These are phyloP conservation scores for Euptelea pleiosperma DNA, from an alignment of 164 flowering plant genomes.

Conservation along the genomic window DNA sequence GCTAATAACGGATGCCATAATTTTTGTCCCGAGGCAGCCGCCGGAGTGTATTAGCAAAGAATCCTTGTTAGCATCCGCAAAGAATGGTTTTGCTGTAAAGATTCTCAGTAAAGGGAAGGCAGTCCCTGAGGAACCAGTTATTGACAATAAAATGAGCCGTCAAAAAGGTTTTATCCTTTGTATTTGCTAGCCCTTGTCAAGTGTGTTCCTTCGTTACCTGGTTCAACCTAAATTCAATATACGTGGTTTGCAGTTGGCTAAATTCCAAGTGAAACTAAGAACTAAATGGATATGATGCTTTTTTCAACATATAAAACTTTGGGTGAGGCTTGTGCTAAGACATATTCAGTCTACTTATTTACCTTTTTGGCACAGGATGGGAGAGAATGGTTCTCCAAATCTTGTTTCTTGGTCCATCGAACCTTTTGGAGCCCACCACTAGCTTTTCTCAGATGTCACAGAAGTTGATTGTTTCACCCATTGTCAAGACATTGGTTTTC, in stretches of 20 bases:
- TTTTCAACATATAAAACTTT: background rate
- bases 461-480: constrained; percentile 94
- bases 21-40: constrained; percentile 88
- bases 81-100: constrained; percentile 91
- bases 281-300: too few species aligned
- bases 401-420: constrained; percentile 92
- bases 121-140: constrained; percentile 76
- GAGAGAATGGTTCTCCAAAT: constrained; percentile 99
- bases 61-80: constrained; percentile 78
- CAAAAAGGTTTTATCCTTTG: constrained; percentile 63
- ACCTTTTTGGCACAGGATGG: constrained; percentile 62
- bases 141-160: constrained; percentile 67
- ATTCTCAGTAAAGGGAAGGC: constrained; percentile 88
- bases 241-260: background rate
- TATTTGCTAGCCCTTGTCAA: background rate
- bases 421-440: constrained; percentile 83
- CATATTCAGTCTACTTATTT: background rate
- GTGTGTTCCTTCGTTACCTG: background rate
- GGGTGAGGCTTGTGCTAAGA: background rate
- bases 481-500: constrained; percentile 91
- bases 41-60: constrained; percentile 86
- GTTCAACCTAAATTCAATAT: background rate
- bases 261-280: background rate
- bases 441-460: constrained; percentile 96
- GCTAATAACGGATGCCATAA: constrained; percentile 91